Evolutionary conservation across 257 asterid genomes (phyloP).

Genomic region (Handroanthus guayacan): DNA sequence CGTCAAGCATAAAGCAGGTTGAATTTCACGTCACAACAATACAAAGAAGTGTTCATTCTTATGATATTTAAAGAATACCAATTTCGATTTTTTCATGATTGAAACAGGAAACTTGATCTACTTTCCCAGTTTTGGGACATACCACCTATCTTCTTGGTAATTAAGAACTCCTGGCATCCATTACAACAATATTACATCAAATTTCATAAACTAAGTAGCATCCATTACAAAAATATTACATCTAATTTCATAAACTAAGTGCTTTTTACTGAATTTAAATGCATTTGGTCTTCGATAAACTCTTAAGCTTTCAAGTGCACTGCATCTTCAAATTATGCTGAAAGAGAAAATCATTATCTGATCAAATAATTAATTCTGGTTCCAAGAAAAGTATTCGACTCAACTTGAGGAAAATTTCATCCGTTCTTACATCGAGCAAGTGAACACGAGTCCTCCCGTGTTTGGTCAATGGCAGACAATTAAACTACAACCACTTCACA

Average conservation of each 20-base stretch:
- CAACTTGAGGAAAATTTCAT: background rate
- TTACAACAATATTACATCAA: background rate
- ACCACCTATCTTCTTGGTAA: background rate
- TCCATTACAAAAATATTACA: background rate
- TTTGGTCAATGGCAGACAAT: background rate
- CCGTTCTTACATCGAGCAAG: too few relatives aligned
- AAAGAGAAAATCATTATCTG: background rate
- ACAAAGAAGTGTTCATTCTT: background rate
- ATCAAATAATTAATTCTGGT: constrained; percentile 1
- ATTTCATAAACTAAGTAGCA: background rate
- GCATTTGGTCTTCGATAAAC: background rate
- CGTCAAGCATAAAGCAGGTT: background rate
- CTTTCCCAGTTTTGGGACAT: background rate
- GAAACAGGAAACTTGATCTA: constrained; percentile 23
- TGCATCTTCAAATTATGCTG: background rate
- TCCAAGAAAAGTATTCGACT: background rate
- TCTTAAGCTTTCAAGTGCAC: background rate
- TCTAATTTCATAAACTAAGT: background rate
- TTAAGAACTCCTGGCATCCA: background rate
- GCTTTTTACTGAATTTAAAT: constrained; percentile 4
- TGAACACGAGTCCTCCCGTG: background rate
- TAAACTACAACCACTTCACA: constrained; percentile 3
- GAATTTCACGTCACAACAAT: background rate
- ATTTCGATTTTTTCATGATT: constrained; percentile 15
- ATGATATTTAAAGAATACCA: background rate